A percentile compares a stretch with the other conserved stretches of the same genome.
Conservation (phyloP, 2,329 filamentous ascomycete genomes). For the Sporothrix humicola region DNA sequence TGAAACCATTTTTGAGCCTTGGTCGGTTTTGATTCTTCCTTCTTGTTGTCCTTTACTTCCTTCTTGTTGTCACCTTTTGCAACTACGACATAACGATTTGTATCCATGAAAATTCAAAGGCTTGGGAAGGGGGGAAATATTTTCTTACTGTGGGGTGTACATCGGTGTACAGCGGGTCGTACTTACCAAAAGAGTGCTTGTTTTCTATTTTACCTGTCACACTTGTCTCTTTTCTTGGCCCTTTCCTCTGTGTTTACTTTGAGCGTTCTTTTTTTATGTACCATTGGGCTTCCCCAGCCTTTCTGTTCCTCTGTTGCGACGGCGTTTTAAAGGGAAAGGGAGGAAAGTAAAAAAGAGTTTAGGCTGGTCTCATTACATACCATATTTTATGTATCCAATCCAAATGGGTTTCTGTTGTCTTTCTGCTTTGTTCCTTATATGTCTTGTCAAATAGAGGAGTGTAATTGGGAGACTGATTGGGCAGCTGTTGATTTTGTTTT, state of each 20-base stretch:
- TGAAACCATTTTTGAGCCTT: neutral
- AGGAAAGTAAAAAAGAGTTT: neutral
- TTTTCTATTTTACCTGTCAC: neutral
- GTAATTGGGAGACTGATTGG: neutral
- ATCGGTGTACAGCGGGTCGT: neutral
- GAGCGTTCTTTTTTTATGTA: neutral
- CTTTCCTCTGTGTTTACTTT: neutral
- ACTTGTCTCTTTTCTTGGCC: neutral
- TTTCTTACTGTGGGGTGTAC: neutral
- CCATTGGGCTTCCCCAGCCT: neutral
- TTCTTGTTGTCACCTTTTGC: too few species aligned
- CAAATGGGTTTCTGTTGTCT: neutral
- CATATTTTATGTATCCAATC: neutral
- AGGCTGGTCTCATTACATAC: neutral
- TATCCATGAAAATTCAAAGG: neutral
- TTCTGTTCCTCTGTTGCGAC: conserved; percentile 1
- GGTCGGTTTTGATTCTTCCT: neutral
- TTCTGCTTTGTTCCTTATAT: neutral
- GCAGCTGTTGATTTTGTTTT: neutral
- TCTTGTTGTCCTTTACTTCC: too few species aligned
- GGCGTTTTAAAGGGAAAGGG: neutral
- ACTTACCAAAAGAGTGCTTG: neutral
- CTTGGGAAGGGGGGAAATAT: neutral
- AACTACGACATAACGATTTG: conserved; percentile 11
- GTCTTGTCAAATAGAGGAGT: neutral